These are phyloP conservation scores for Ogataea methylovora DNA, from an alignment of 805 yeast species.

Conservation along the genomic window DNA sequence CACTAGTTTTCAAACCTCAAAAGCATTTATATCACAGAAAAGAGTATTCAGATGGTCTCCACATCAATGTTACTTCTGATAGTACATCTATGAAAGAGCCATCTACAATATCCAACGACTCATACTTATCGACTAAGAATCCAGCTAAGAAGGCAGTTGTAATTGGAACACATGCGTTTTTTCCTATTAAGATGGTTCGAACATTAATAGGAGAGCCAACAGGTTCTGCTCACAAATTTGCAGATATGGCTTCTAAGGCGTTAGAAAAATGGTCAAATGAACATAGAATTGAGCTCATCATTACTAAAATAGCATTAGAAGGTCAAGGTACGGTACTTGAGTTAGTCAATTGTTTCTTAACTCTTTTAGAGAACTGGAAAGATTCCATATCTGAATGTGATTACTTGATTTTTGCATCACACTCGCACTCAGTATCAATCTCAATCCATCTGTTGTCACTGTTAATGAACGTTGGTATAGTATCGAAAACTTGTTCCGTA, in stretches of 20 bases:
- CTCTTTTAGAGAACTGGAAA: slow-evolving; percentile 62
- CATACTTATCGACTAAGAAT: slow-evolving; percentile 1
- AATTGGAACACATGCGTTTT: slow-evolving; percentile 93
- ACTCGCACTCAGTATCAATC: slow-evolving; percentile 92
- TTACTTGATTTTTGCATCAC: slow-evolving; percentile 77
- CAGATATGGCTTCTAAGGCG: slow-evolving; percentile 70
- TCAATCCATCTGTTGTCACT: slow-evolving; percentile 57
- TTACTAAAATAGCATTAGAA: slow-evolving; percentile 84
- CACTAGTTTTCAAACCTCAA: slow-evolving; percentile 17
- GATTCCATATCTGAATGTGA: slow-evolving; percentile 55
- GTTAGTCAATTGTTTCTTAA: slow-evolving; percentile 67
- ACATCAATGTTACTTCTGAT: too few relatives aligned
- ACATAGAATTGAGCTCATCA: slow-evolving; percentile 32
- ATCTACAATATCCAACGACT: neutral
- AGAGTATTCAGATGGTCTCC: neutral
- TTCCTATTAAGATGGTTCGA: slow-evolving; percentile 78
- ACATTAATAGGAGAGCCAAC: slow-evolving; percentile 88
- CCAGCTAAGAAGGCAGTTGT: slow-evolving; percentile 42
- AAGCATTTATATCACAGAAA: slow-evolving; percentile 21
- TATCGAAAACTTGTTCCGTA: slow-evolving; percentile 43
- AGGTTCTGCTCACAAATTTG: slow-evolving; percentile 79
- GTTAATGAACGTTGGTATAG: slow-evolving; percentile 42
- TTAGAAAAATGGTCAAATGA: slow-evolving; percentile 55
- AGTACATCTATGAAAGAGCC: neutral
- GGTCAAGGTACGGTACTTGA: slow-evolving; percentile 86